Evolutionary conservation across 805 yeast species (phyloP).

Genomic region (Monosporozyma aquatica): DNA sequence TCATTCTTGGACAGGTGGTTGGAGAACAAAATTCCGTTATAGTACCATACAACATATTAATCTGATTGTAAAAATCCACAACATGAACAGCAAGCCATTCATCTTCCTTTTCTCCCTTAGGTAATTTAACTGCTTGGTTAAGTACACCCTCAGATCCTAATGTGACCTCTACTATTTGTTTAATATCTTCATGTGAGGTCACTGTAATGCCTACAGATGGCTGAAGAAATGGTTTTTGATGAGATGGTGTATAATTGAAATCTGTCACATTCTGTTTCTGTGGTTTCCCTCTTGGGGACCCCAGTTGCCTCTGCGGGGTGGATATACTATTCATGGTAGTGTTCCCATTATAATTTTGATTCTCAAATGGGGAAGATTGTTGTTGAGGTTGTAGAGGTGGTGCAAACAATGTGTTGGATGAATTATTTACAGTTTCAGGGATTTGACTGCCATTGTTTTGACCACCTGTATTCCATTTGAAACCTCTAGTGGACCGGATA

Average conservation of each 20-base stretch:
- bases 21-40: constrained; percentile 97
- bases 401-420: not conserved
- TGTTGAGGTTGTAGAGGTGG: constrained; percentile 2
- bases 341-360: not conserved
- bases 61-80: constrained; percentile 94
- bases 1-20: constrained; percentile 90
- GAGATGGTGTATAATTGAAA: constrained; percentile 32
- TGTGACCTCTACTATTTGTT: constrained; percentile 89
- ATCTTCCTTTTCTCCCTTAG: constrained; percentile 81
- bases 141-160: constrained; percentile 86
- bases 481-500: constrained; percentile 39
- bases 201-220: constrained; percentile 32
- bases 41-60: constrained; percentile 92
- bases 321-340: not conserved
- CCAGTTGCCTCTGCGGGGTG: constrained; percentile 10
- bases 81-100: constrained; percentile 98
- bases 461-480: constrained; percentile 31
- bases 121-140: constrained; percentile 86
- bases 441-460: constrained; percentile 2
- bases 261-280: constrained; percentile 20
- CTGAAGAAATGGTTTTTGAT: constrained; percentile 28
- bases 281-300: not conserved
- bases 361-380: not conserved
- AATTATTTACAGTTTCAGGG: not conserved
- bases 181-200: constrained; percentile 59